Base-by-base conservation (phyloP, 768 basidiomycete species). In the Termitomyces sp. region DNA sequence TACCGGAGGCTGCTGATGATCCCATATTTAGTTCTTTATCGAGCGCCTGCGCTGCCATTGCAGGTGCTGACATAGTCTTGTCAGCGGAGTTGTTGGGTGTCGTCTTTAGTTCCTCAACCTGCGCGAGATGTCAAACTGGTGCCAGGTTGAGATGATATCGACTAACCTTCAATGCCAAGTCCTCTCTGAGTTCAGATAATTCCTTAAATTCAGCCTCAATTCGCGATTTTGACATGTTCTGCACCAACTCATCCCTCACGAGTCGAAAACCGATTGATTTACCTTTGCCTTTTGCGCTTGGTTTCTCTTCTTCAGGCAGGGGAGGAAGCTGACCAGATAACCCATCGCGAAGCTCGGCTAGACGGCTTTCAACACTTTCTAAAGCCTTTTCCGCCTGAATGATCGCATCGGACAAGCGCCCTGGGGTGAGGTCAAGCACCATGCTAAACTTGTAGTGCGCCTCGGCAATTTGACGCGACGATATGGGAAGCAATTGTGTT, bases 401-500 rank as follows among this genome's bases (percentile, higher is more conserved):
- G 46, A 98, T 91, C 2, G 96, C 89, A 59, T 93, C 91, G 15
- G 87, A 80, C 6, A 96, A 85, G 12, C 90, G 84, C 3, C 92
- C 92, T 0, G 94, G 85, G 0, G 92, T 94, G 62, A 96, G 84
- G 71, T 98, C 96, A 44, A 95, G 87, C 13, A 92, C 94, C 71
- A 96, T 93, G 69, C 92, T 94, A 64, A 98, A 82, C 70, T 96
- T 95, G 71, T 94, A 97, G 72, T 97, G 94, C 7, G 89, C 93
- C 71, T 95, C 94, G 0, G 96, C 94, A 65, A 97, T 89, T 67
- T 96, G 92, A 48, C 96, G 89, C 4, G 94, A 95, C n/a, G 91
- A 91, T n/a, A 78, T 71, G 0, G 96, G 91, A 6, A 97, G 84
- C 38, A 96, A 78, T 9, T 83, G 78, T 9, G 75, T 73, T 71